These are phyloP conservation scores for Didymosphaeria variabile DNA, from an alignment of 2,329 filamentous ascomycete genomes.

Conservation along the genomic window DNA sequence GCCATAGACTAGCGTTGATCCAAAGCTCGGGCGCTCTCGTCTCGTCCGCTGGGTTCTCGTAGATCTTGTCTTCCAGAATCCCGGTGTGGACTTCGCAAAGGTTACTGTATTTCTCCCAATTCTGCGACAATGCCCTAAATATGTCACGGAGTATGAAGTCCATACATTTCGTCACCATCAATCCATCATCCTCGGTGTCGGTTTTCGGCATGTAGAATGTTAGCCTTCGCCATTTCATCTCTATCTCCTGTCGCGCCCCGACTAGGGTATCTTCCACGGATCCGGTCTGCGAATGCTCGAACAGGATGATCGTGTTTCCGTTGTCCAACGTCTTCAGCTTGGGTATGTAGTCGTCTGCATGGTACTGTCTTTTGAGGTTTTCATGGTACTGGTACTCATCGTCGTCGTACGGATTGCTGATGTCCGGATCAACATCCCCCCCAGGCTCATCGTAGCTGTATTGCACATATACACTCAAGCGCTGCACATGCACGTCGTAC, in stretches of 20 bases:
- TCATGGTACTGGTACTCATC: slow-evolving; percentile 47
- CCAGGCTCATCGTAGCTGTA: slow-evolving; percentile 54
- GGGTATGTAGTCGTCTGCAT: slow-evolving; percentile 49
- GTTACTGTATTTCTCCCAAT: slow-evolving; percentile 58
- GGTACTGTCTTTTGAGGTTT: slow-evolving; percentile 41
- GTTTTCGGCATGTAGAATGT: slow-evolving; percentile 60
- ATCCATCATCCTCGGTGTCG: slow-evolving; percentile 54
- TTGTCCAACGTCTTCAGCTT: slow-evolving; percentile 59
- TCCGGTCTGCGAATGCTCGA: slow-evolving; percentile 60
- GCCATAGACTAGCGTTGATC: slow-evolving; percentile 60
- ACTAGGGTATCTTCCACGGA: slow-evolving; percentile 61
- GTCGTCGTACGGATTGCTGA: slow-evolving; percentile 57
- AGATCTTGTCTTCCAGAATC: slow-evolving; percentile 57
- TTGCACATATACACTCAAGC: slow-evolving; percentile 61
- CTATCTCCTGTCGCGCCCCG: slow-evolving; percentile 59
- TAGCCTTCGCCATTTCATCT: slow-evolving; percentile 62
- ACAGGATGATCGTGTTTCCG: slow-evolving; percentile 60
- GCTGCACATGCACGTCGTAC: slow-evolving; percentile 61
- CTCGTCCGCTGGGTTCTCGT: slow-evolving; percentile 63
- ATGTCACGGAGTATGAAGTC: slow-evolving; percentile 61
- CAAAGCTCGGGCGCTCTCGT: slow-evolving; percentile 62
- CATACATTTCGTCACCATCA: slow-evolving; percentile 58
- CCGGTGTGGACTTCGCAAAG: slow-evolving; percentile 59
- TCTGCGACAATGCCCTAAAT: slow-evolving; percentile 57
- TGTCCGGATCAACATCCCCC: slow-evolving; percentile 51